phyloP scores from a whole-genome alignment of 768 basidiomycete species.

The Russula foetens region DNA sequence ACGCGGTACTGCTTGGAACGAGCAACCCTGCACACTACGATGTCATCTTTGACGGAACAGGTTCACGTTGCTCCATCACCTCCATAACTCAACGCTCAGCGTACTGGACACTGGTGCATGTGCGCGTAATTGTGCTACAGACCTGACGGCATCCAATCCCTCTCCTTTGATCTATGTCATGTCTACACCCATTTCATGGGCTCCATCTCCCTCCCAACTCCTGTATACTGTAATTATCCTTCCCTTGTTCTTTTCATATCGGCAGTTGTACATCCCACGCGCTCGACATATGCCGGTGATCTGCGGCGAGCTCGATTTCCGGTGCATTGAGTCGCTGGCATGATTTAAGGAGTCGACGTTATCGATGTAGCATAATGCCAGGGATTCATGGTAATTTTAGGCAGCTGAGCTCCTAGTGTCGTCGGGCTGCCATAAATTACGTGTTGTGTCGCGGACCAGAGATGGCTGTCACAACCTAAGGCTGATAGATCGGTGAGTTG shows the following conservation, averaged over 20 bases:
- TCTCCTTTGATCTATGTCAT: slow-evolving; percentile 70
- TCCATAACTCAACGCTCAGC: not conserved
- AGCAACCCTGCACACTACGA: slow-evolving; percentile 57
- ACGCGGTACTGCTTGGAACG: slow-evolving; percentile 43
- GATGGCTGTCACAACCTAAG: too few species aligned
- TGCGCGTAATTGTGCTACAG: slow-evolving; percentile 24
- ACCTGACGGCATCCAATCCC: slow-evolving; percentile 55
- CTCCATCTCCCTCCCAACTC: slow-evolving; percentile 74
- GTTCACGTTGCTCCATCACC: slow-evolving; percentile 29
- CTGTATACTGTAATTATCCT: slow-evolving; percentile 65
- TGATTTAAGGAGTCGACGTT: too few species aligned
- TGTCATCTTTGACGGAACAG: slow-evolving; percentile 43
- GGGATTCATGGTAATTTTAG: too few species aligned
- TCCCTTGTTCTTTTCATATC: not conserved
- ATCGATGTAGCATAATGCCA: too few species aligned
- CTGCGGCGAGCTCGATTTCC: too few species aligned
- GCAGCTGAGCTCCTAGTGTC: too few species aligned
- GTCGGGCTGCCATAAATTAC: too few species aligned
- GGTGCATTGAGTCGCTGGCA: too few species aligned
- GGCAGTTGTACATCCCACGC: not conserved
- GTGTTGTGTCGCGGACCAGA: too few species aligned
- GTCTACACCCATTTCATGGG: slow-evolving; percentile 73
- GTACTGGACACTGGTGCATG: not conserved
- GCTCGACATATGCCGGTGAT: too few species aligned
- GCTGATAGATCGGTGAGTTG: too few species aligned